These are phyloP conservation scores for Trametes punicea DNA, from an alignment of 768 basidiomycete species.

Conservation along the genomic window DNA sequence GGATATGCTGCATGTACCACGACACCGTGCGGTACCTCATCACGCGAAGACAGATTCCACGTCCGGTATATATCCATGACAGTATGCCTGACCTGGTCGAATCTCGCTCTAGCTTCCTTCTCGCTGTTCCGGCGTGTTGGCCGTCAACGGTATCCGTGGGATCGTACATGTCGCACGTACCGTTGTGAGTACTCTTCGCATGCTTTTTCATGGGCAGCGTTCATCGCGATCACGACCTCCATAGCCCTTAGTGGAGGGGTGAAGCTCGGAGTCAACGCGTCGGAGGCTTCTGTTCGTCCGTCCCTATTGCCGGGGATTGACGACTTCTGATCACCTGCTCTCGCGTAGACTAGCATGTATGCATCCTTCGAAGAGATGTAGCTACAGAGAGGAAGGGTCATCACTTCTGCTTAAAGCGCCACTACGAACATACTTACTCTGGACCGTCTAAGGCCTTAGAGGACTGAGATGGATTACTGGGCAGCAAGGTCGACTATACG, in stretches of 20 bases:
- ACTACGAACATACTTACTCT: neutral
- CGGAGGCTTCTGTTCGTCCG: neutral
- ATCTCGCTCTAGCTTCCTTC: conserved; percentile 39
- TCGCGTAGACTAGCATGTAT: conserved; percentile 92
- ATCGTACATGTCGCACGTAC: conserved; percentile 4
- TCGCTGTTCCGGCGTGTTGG: no score
- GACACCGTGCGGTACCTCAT: conserved; percentile 41
- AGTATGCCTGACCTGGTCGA: conserved; percentile 47
- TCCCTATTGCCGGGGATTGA: neutral
- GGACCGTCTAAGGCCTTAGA: conserved; percentile 4
- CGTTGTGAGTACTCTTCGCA: conserved; percentile 21
- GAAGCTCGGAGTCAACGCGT: neutral
- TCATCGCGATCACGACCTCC: conserved; percentile 51
- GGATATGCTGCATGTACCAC: neutral
- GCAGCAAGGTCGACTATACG: neutral
- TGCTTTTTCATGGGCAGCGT: conserved; percentile 50
- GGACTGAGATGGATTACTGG: neutral
- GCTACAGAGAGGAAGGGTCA: neutral
- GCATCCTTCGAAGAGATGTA: conserved; percentile 78
- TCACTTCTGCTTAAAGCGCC: neutral
- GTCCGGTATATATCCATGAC: conserved; percentile 58
- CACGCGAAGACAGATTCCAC: conserved; percentile 52
- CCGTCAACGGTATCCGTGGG: neutral
- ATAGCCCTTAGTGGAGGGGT: conserved; percentile 47
- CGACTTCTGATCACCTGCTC: conserved; percentile 31